A percentile compares a stretch with the other conserved stretches of the same genome.
phyloP scores from a whole-genome alignment of 257 asterid genomes.

The Przewalskia tangutica region DNA sequence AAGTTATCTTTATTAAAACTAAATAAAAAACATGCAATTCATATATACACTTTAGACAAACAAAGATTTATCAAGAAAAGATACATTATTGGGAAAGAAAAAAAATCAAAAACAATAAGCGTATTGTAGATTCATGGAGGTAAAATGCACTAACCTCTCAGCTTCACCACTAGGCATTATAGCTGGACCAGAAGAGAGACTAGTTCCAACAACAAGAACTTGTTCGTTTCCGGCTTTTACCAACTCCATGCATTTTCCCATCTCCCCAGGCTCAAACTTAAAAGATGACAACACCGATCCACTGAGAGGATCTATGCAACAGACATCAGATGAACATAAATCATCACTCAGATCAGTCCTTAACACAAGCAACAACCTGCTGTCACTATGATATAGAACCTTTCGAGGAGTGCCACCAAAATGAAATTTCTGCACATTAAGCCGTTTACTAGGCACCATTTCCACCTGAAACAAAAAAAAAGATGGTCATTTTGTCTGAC shows the following conservation, averaged over 20 bases:
- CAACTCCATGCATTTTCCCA: constrained; percentile 93
- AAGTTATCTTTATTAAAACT: not conserved
- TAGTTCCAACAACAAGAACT: constrained; percentile 88
- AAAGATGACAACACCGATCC: constrained; percentile 71
- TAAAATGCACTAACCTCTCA: constrained; percentile 50
- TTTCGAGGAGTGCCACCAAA: constrained; percentile 97
- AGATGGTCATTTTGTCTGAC: not conserved
- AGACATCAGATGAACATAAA: constrained; percentile 73
- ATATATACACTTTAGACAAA: not conserved
- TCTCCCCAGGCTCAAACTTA: constrained; percentile 87
- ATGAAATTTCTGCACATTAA: constrained; percentile 89
- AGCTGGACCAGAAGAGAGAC: constrained; percentile 83
- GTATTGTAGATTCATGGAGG: not conserved
- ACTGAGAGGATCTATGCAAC: constrained; percentile 87
- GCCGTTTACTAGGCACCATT: constrained; percentile 97
- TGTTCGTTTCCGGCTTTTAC: constrained; percentile 66
- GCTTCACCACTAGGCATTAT: constrained; percentile 99
- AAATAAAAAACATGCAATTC: constrained; percentile 7
- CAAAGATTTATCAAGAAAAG: not conserved
- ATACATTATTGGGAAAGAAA: not conserved
- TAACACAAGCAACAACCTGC: constrained; percentile 74
- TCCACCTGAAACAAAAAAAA: constrained; percentile 54
- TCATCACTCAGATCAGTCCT: constrained; percentile 74
- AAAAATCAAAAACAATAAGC: not conserved
- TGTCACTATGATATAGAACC: constrained; percentile 71